Conservation (phyloP, 2,329 filamentous ascomycete species). For the Alternaria brassicicola region DNA sequence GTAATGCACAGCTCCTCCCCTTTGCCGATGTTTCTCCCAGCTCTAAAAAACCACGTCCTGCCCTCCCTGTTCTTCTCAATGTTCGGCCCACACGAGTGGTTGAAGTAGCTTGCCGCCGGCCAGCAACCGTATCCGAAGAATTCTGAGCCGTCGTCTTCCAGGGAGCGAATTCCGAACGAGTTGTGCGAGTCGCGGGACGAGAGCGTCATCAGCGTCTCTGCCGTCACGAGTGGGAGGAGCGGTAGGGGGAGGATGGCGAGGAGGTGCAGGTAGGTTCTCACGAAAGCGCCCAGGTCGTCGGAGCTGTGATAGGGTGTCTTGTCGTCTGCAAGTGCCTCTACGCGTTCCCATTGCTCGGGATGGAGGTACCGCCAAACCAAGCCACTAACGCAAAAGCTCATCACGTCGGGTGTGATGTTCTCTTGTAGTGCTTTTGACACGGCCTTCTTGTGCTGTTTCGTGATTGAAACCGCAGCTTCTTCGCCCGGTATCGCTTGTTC, state of each 20-base stretch:
- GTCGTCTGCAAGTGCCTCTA: slow-evolving; percentile 51
- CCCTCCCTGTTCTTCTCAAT: slow-evolving; percentile 52
- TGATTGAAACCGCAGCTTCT: slow-evolving; percentile 21
- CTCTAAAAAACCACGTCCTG: slow-evolving; percentile 51
- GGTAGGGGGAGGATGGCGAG: slow-evolving; percentile 47
- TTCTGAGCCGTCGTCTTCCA: slow-evolving; percentile 54
- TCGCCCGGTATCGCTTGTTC: slow-evolving; percentile 5
- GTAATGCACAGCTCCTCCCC: slow-evolving; percentile 57
- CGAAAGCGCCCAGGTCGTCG: slow-evolving; percentile 49
- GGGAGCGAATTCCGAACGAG: slow-evolving; percentile 54
- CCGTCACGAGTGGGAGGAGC: slow-evolving; percentile 44
- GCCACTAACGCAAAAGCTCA: slow-evolving; percentile 53
- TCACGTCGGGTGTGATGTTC: slow-evolving; percentile 46
- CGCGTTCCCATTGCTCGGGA: slow-evolving; percentile 36
- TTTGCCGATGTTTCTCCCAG: slow-evolving; percentile 41
- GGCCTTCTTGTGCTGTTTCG: slow-evolving; percentile 43
- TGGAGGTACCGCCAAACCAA: slow-evolving; percentile 43
- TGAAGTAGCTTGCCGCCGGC: slow-evolving; percentile 56
- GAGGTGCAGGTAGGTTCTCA: slow-evolving; percentile 52
- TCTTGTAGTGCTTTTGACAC: slow-evolving; percentile 38
- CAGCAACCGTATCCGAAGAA: slow-evolving; percentile 58
- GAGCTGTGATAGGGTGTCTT: slow-evolving; percentile 50
- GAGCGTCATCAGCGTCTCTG: slow-evolving; percentile 44
- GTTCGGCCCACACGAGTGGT: slow-evolving; percentile 55
- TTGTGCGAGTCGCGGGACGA: slow-evolving; percentile 54